phyloP scores from a whole-genome alignment of 2,329 filamentous ascomycete species.

The Talaromyces piceae region DNA sequence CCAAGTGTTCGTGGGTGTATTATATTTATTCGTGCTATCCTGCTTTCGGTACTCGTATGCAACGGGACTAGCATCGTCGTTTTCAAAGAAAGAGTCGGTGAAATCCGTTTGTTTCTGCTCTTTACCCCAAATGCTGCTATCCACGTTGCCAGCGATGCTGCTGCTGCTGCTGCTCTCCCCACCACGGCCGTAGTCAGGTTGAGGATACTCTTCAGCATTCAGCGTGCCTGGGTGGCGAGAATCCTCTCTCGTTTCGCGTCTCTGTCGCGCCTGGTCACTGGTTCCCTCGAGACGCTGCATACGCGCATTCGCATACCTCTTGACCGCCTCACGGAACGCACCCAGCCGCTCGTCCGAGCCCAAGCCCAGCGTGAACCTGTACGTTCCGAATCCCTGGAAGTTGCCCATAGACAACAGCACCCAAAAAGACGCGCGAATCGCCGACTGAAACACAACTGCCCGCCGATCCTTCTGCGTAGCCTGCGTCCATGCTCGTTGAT shows the following conservation, averaged over 20 bases:
- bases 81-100: background rate
- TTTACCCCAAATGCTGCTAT: background rate
- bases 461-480: background rate
- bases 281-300: conserved; percentile 3
- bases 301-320: conserved; percentile 8
- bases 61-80: conserved; percentile 29
- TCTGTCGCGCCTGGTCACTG: conserved; percentile 3
- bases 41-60: conserved; percentile 23
- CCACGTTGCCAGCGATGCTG: background rate
- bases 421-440: conserved; percentile 2
- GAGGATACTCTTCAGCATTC: conserved; percentile 1
- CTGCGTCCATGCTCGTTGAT: background rate
- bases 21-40: too few relatives aligned
- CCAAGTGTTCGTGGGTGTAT: conserved; percentile 24
- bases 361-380: conserved; percentile 1
- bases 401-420: conserved; percentile 3
- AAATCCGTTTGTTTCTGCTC: background rate
- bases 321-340: conserved; percentile 3
- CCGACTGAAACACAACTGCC: background rate
- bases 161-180: background rate
- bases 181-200: conserved; percentile 1
- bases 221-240: conserved; percentile 3
- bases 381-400: conserved; percentile 2
- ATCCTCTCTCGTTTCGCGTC: conserved; percentile 1
- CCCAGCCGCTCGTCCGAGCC: conserved; percentile 2